These are phyloP conservation scores for Xylariaceae sp. DNA, from an alignment of 2,329 filamentous ascomycete species.

Conservation along the genomic window DNA sequence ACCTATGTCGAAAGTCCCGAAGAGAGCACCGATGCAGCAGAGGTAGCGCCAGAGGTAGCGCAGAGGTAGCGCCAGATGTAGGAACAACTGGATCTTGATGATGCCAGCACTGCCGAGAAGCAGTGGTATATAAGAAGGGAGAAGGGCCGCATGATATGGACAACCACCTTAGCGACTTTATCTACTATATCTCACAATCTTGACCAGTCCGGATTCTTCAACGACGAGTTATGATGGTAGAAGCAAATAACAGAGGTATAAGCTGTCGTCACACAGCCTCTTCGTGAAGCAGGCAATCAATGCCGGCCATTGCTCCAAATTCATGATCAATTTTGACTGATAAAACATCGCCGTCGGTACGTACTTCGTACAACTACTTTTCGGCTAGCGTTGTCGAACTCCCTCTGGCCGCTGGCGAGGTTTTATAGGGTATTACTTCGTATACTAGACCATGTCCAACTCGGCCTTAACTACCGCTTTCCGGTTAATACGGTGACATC, in stretches of 20 bases:
- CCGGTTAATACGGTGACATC: no score
- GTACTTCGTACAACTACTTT: no score
- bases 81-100: slow-evolving; percentile 4
- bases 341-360: no score
- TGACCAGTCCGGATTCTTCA: background rate
- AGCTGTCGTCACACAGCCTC: no score
- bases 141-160: background rate
- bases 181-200: background rate
- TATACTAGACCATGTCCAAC: background rate
- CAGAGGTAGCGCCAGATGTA: background rate
- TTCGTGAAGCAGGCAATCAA: no score
- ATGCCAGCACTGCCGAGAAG: background rate
- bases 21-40: slow-evolving; percentile 1
- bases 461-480: background rate
- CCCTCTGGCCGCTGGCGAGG: no score
- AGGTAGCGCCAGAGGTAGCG: no score
- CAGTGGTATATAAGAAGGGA: background rate
- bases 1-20: slow-evolving; percentile 35
- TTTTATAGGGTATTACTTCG: no score
- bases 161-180: background rate
- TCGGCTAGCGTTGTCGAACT: no score
- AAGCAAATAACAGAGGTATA: no score
- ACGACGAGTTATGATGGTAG: background rate
- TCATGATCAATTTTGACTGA: no score
- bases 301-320: no score